These are phyloP conservation scores for Arachis stenosperma DNA, from an alignment of 306 rosid species.

Conservation along the genomic window DNA sequence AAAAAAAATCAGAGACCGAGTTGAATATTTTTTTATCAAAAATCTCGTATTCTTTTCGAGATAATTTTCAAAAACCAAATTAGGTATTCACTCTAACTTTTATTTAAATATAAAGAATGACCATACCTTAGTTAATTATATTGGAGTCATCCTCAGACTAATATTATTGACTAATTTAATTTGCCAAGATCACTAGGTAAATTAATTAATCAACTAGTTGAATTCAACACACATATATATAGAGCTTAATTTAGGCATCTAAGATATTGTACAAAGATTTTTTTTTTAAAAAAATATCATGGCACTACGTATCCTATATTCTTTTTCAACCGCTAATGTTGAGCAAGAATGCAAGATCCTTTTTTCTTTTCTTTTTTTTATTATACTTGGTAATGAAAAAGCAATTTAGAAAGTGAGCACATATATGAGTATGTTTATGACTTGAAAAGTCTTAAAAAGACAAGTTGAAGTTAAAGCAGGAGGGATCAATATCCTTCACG, in stretches of 20 bases:
- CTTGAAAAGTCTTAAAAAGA: neutral
- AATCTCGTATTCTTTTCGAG: accelerated
- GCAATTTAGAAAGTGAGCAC: neutral
- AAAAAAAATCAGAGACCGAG: too few species aligned
- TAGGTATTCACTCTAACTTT: too few species aligned
- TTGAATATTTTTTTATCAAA: too few species aligned
- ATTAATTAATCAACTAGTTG: neutral
- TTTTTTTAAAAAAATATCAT: neutral
- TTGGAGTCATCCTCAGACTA: too few species aligned
- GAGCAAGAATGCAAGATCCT: neutral
- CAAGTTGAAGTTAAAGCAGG: neutral
- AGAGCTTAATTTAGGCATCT: neutral
- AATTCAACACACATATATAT: neutral
- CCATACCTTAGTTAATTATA: too few species aligned
- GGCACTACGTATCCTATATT: too few species aligned
- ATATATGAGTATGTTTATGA: neutral
- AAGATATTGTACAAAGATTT: neutral
- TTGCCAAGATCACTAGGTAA: neutral
- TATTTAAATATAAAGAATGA: too few species aligned
- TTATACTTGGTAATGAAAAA: neutral
- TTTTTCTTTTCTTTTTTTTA: neutral
- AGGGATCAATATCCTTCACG: neutral
- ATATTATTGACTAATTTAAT: neutral
- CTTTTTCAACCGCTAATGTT: neutral
- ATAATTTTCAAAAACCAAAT: too few species aligned